phyloP scores from a whole-genome alignment of 129 eudicot species.

The Helianthus annuus region HanXRQr2.0-SUNRISE NC_035442.2:4942289-4942788 shows the following conservation, averaged over 20 bases:
- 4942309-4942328: no score
- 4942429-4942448: slow-evolving; percentile 25
- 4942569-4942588: slow-evolving; percentile 11
- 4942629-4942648: no score
- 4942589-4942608: slow-evolving; percentile 20
- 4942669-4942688: no score
- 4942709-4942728: no score
- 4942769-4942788: no score
- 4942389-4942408: slow-evolving; percentile 16
- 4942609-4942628: no score
- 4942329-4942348: not conserved
- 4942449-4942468: slow-evolving; percentile 40
- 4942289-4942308: no score
- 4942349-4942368: not conserved
- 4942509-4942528: slow-evolving; percentile 26
- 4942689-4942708: no score
- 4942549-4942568: no score
- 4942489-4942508: slow-evolving; percentile 20
- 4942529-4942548: slow-evolving; percentile 12
- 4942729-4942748: no score
- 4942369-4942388: not conserved
- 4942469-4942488: slow-evolving; percentile 34
- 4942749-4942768: no score
- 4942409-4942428: slow-evolving; percentile 32
- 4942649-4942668: no score